Evolutionary conservation across 306 rosid genomes (phyloP).

Genomic region (Carpinus fangiana): DNA sequence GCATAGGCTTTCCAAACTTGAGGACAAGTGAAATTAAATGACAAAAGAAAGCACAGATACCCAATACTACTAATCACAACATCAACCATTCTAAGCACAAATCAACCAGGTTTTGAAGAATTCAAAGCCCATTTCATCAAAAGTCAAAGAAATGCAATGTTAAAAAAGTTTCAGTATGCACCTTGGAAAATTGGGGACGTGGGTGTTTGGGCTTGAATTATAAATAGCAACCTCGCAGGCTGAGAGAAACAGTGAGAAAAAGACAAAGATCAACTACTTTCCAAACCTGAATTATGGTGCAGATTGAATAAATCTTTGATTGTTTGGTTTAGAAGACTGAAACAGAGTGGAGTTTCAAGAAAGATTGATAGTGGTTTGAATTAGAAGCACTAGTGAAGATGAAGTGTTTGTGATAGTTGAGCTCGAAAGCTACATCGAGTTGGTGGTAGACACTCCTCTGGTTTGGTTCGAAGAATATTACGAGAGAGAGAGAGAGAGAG

Average conservation of each 20-base stretch:
- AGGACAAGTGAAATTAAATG: constrained; percentile 12
- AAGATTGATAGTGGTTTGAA: constrained; percentile 44
- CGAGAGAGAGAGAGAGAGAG: constrained; percentile 43
- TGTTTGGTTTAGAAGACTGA: constrained; percentile 19
- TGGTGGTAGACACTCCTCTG: constrained; percentile 45
- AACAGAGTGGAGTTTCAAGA: constrained; percentile 27
- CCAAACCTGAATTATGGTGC: constrained; percentile 31
- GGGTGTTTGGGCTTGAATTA: constrained; percentile 16
- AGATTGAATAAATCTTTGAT: constrained; percentile 26
- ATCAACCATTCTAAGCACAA: constrained; percentile 26
- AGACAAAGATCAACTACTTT: constrained; percentile 17
- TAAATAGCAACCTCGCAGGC: constrained; percentile 4
- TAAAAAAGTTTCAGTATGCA: constrained; percentile 12
- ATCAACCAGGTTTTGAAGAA: constrained; percentile 27
- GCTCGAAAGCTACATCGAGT: constrained; percentile 57
- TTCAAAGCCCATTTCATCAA: constrained; percentile 26
- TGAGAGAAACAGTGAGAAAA: constrained; percentile 12
- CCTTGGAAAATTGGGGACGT: constrained; percentile 39
- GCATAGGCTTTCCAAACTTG: constrained; percentile 20
- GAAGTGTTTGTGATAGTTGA: constrained; percentile 50
- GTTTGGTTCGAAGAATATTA: constrained; percentile 43
- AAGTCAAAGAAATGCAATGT: constrained; percentile 24
- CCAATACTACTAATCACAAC: constrained; percentile 21
- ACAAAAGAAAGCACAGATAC: constrained; percentile 28
- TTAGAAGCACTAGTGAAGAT: constrained; percentile 43